Evolutionary conservation across 169 alveolate genomes (phyloP).

Genomic region (Pseudocohnilembus persalinus): DNA sequence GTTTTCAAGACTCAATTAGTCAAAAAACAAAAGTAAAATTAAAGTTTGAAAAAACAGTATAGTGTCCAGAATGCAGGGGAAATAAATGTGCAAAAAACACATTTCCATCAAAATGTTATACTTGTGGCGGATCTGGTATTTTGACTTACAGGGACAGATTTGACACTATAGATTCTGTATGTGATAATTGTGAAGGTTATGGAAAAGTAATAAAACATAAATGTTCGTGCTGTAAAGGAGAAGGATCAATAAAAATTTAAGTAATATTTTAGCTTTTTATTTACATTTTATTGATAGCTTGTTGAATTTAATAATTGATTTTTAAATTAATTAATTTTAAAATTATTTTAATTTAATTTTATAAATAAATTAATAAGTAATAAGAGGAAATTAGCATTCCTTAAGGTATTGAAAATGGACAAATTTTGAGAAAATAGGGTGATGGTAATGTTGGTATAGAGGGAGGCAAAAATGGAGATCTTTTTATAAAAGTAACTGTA

Average conservation of each 20-base stretch:
- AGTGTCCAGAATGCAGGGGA: constrained; percentile 9
- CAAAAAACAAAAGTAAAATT: neutral
- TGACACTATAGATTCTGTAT: neutral
- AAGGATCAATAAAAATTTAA: neutral
- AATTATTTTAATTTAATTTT: too few species aligned
- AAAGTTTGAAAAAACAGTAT: neutral
- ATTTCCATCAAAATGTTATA: constrained; percentile 10
- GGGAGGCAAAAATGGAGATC: constrained; percentile 28
- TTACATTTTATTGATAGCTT: too few species aligned
- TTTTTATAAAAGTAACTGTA: constrained; percentile 12
- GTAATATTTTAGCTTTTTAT: neutral
- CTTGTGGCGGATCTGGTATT: constrained; percentile 29
- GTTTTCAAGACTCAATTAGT: neutral
- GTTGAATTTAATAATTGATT: too few species aligned
- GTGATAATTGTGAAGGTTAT: constrained; percentile 24
- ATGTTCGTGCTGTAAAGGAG: constrained; percentile 15
- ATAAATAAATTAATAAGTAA: neutral
- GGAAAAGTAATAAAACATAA: constrained; percentile 25
- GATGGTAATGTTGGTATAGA: constrained; percentile 13
- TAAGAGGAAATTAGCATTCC: constrained; percentile 11
- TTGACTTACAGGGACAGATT: neutral
- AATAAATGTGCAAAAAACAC: constrained; percentile 6
- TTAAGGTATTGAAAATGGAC: constrained; percentile 9
- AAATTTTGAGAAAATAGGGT: constrained; percentile 18
- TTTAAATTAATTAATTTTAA: too few species aligned